Evolutionary conservation across 139 green algal species (phyloP), one percentile per base, ranked within the genome.

Genomic region (Chlorella sp.): DNA sequence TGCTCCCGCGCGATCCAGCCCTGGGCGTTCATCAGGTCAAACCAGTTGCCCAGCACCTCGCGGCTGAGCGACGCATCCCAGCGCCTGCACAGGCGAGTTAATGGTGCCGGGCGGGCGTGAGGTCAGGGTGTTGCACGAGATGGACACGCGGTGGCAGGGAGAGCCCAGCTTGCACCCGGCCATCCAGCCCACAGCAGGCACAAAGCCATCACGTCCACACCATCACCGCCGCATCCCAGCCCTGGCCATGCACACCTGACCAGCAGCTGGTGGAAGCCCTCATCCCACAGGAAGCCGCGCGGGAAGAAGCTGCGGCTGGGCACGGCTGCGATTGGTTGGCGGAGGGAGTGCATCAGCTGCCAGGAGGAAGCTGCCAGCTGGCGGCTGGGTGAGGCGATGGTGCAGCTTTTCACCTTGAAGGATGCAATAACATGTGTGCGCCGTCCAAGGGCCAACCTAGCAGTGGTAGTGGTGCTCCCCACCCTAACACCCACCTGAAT

Each of bases 231-330:
- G n/a, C 7, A 34, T 30, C 2, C 73, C 32, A 43, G 32, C 65
- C 9, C 65, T 11, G 19, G 43, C 32, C 73, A 16, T 30, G 36
- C 56, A 5, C 58, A 46, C 79, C 65, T 85, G 82, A 82, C 76
- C n/a, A 87, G 74, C 74, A 83, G 70, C 83, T 99, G 96, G 90
- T 99, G 96, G 89, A 99, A 99, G 72, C 96, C 96, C 87, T 99
- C 96, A 76, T 99, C 96, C 96, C 96, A 99, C 7, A 99, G 88
- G 90, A 99, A 99, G 48, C 96, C 96, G 0, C 96, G 90, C 0
- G 96, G 96, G 82, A 99, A 99, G 90, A 98, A 97, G 86, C 90
- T 93, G 62, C 96, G 90, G 89, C 91, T 96, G 67, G 96, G 96
- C 36, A 95, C 90, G 0, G 92, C 92, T 9, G 90, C 56, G 72